Evolutionary conservation across 2,329 filamentous ascomycete species (phyloP).

Genomic region (Ploettnerulaceae sp.): DNA sequence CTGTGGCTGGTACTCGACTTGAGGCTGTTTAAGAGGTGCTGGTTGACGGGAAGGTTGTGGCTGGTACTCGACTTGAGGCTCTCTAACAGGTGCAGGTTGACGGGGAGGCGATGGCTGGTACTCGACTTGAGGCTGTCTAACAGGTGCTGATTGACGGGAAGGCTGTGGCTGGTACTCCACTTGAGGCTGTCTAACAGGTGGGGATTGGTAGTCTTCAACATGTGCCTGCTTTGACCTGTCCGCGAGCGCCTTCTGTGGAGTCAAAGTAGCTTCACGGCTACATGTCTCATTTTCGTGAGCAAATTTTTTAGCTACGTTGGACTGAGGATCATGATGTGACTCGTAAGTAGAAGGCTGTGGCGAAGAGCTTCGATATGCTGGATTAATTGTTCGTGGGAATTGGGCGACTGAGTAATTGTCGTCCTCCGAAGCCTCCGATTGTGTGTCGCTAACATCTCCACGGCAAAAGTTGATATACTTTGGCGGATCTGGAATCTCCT

Average conservation of each 20-base stretch:
- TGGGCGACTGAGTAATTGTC: constrained; percentile 92
- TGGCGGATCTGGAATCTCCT: constrained; percentile 94
- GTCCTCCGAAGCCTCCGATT: constrained; percentile 80
- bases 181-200: constrained; percentile 12
- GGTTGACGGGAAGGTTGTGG: constrained; percentile 9
- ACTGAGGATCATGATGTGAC: constrained; percentile 84
- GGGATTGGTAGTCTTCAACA: constrained; percentile 21
- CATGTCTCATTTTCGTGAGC: constrained; percentile 47
- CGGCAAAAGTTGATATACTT: constrained; percentile 99
- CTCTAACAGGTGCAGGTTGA: constrained; percentile 13
- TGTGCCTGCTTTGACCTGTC: constrained; percentile 26
- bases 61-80: constrained; percentile 14
- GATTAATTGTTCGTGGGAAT: constrained; percentile 92
- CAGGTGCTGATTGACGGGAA: constrained; percentile 9
- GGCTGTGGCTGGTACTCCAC: constrained; percentile 16
- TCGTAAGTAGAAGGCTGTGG: constrained; percentile 91
- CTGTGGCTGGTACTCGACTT: constrained; percentile 12
- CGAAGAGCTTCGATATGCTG: constrained; percentile 90
- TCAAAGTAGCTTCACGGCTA: constrained; percentile 43
- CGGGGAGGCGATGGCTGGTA: constrained; percentile 9
- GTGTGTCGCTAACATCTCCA: constrained; percentile 74
- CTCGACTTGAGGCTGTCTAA: constrained; percentile 16
- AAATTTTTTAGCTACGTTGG: constrained; percentile 64
- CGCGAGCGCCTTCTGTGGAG: constrained; percentile 44
- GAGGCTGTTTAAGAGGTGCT: constrained; percentile 13